phyloP scores from a whole-genome alignment of 805 yeast genomes.

The Ogataea trehaloabstinens region DNA sequence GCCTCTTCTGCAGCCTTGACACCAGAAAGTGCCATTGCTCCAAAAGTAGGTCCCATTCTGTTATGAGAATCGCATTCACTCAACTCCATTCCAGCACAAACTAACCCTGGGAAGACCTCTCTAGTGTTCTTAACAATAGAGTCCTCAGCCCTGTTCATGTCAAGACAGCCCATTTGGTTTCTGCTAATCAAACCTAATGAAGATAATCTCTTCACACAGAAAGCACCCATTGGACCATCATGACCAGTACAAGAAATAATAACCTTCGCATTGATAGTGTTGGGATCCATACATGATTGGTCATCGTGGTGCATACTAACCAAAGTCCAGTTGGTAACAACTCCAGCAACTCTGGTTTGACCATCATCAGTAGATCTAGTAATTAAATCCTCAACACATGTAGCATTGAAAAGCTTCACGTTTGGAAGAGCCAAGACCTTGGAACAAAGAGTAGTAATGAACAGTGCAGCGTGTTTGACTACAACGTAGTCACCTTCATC shows the following conservation, averaged over 20 bases:
- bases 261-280: constrained; percentile 65
- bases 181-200: constrained; percentile 44
- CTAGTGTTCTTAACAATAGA: constrained; percentile 68
- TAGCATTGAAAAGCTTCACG: constrained; percentile 74
- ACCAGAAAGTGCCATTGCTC: constrained; percentile 78
- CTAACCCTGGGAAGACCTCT: constrained; percentile 61
- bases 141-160: constrained; percentile 77
- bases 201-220: constrained; percentile 67
- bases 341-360: constrained; percentile 69
- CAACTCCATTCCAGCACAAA: constrained; percentile 76
- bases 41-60: constrained; percentile 85
- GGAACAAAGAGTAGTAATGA: constrained; percentile 68
- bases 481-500: constrained; percentile 81
- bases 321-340: constrained; percentile 80
- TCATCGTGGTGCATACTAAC: constrained; percentile 73
- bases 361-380: constrained; percentile 65
- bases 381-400: constrained; percentile 77
- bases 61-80: constrained; percentile 74
- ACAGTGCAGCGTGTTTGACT: constrained; percentile 76
- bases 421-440: constrained; percentile 70
- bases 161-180: constrained; percentile 74
- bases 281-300: constrained; percentile 82
- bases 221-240: constrained; percentile 83
- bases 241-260: constrained; percentile 76
- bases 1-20: constrained; percentile 69